phyloP scores from a whole-genome alignment of 495 filamentous ascomycete genomes.

The Oidiodendron maius region DNA sequence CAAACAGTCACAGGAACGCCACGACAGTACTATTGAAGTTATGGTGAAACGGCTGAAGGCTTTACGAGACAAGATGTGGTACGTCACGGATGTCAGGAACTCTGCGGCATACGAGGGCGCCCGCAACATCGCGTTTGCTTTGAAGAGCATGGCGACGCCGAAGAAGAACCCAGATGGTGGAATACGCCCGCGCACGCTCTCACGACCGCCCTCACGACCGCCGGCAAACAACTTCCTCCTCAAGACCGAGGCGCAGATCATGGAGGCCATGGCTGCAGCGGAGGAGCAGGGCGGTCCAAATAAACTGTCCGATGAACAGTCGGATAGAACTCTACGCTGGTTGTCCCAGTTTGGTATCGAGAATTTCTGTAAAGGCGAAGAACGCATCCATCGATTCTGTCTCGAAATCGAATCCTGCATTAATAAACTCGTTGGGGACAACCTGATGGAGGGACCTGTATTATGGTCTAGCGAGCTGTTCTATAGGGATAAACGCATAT shows the following conservation, averaged over 20 bases:
- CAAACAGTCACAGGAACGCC: slow-evolving; percentile 65
- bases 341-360: slow-evolving; percentile 74
- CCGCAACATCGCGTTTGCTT: slow-evolving; percentile 74
- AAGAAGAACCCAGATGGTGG: slow-evolving; percentile 36
- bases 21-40: slow-evolving; percentile 56
- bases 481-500: slow-evolving; percentile 66
- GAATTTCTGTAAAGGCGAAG: slow-evolving; percentile 94
- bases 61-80: slow-evolving; percentile 96
- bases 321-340: slow-evolving; percentile 82
- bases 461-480: slow-evolving; percentile 91
- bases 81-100: slow-evolving; percentile 91
- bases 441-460: slow-evolving; percentile 79
- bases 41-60: slow-evolving; percentile 64
- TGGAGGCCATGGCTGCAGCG: slow-evolving; percentile 79
- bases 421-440: slow-evolving; percentile 80
- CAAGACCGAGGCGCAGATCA: slow-evolving; percentile 77
- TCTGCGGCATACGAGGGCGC: slow-evolving; percentile 88
- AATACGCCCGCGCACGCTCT: slow-evolving; percentile 28
- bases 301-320: slow-evolving; percentile 94
- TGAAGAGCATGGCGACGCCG: slow-evolving; percentile 84
- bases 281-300: slow-evolving; percentile 84
- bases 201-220: slow-evolving; percentile 49
- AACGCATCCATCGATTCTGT: slow-evolving; percentile 90
- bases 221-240: slow-evolving; percentile 66
- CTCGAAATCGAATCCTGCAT: slow-evolving; percentile 85